Evolutionary conservation across 2,329 filamentous ascomycete genomes (phyloP).

Genomic region (Chrysoporthe puriensis): DNA sequence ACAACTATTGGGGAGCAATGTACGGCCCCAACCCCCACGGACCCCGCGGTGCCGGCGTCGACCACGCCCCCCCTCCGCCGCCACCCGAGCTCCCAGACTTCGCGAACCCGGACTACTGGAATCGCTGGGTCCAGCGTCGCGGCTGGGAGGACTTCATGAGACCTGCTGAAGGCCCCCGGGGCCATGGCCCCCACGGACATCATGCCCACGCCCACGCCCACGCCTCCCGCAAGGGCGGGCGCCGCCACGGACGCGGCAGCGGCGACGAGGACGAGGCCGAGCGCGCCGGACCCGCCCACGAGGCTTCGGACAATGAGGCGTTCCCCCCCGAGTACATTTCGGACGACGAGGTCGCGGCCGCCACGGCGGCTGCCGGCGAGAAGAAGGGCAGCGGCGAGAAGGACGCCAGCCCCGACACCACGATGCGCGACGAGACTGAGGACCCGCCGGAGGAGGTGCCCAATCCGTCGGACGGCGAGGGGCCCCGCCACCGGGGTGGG

Average conservation of each 20-base stretch:
- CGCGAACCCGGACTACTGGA: conserved; percentile 26
- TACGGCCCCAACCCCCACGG: background rate
- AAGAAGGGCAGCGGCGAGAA: conserved; percentile 28
- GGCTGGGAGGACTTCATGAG: conserved; percentile 24
- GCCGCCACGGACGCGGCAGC: conserved; percentile 8
- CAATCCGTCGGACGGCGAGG: background rate
- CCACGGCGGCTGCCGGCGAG: conserved; percentile 20
- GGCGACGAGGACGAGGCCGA: conserved; percentile 2
- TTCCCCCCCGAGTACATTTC: conserved; percentile 27
- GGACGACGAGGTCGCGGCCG: conserved; percentile 26
- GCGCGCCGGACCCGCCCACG: background rate
- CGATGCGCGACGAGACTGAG: conserved; percentile 39
- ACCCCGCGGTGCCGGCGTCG: conserved; percentile 22
- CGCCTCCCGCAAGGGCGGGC: background rate
- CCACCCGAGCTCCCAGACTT: conserved; percentile 10
- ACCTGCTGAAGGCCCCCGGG: conserved; percentile 7
- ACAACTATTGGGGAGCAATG: conserved; percentile 18
- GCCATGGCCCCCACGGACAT: conserved; percentile 18
- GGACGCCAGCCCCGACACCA: conserved; percentile 38
- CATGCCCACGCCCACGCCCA: conserved; percentile 13
- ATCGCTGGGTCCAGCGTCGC: conserved; percentile 20
- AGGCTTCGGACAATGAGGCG: conserved; percentile 19
- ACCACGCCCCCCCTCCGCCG: conserved; percentile 20
- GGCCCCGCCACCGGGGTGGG: conserved; percentile 10
- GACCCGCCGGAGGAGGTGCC: conserved; percentile 35